Conservation (phyloP, 768 basidiomycete genomes). For the Lactifluus hygrophoroides region DNA sequence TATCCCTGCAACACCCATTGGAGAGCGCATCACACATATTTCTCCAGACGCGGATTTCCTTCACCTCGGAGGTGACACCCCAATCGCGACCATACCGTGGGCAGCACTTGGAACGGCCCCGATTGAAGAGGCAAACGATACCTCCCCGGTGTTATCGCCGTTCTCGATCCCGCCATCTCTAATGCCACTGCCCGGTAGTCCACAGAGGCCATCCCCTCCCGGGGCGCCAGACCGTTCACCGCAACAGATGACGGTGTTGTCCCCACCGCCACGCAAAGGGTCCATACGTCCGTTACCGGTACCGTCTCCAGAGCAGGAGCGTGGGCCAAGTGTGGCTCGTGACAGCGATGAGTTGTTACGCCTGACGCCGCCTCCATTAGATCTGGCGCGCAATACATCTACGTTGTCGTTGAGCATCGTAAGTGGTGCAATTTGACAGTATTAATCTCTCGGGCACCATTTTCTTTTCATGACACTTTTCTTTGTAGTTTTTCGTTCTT, state of each 20-base stretch:
- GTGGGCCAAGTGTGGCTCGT: not conserved
- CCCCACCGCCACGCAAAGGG: slow-evolving; percentile 55
- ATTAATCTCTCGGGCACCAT: not conserved
- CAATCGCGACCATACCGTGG: not conserved
- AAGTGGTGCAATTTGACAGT: slow-evolving; percentile 12
- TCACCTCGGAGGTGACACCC: slow-evolving; percentile 27
- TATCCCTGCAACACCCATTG: slow-evolving; percentile 44
- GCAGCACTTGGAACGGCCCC: not conserved
- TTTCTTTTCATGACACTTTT: not conserved
- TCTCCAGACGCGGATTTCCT: slow-evolving; percentile 56
- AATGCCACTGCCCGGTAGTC: slow-evolving; percentile 20
- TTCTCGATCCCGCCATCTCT: slow-evolving; percentile 16
- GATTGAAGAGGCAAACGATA: not conserved
- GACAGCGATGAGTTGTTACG: not conserved
- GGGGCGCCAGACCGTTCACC: slow-evolving; percentile 20
- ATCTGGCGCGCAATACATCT: slow-evolving; percentile 17
- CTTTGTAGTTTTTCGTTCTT: not conserved
- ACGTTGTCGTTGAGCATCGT: slow-evolving; percentile 19
- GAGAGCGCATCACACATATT: slow-evolving; percentile 48
- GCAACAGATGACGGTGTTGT: slow-evolving; percentile 41
- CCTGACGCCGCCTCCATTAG: slow-evolving; percentile 6
- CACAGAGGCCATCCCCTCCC: slow-evolving; percentile 26
- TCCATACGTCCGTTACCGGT: slow-evolving; percentile 26
- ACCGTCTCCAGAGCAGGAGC: slow-evolving; percentile 12
- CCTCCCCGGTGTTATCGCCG: not conserved